Evolutionary conservation across 2,329 filamentous ascomycete species (phyloP), one percentile per base, ranked within the genome.

Genomic region (Calonectria pseudoturangicola): DNA sequence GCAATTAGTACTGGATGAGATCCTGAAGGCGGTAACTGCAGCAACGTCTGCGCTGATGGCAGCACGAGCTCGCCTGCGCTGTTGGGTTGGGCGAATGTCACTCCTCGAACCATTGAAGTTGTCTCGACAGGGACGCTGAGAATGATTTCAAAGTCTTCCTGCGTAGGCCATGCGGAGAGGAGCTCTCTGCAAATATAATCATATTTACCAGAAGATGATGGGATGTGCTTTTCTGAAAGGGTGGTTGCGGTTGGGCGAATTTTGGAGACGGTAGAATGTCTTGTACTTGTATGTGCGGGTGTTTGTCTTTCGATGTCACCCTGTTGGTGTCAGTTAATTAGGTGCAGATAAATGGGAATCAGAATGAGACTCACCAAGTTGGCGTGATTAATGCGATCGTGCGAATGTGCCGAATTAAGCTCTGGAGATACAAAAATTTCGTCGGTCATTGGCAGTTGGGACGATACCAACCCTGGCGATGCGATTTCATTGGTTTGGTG

Each of bases 1-100:
- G 87, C 86, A n/a, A 88, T 77, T 1, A 87, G 72, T 0, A 86
- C 82, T 0, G 87, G 86, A 70, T 87, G 85, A 3, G 78, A 75
- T 5, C 75, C 71, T 3, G 66, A 30, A 0, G 73, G 51, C 1
- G 78, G 79, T 3, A 74, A n/a, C 7, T 68, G 51, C 4, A 88
- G 78, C 16, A 87, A 71, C 9, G 79, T 69, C 28, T 68, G 77
- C 18, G 82, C 73, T 21, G 82, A 80, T 48, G 73, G 71, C 72
- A 47, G 18, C 75, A 56, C n/a, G 73, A 66, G 8, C 2, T 36
- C 41, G 13, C 21, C 78, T 43, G 33, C 80, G 72, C 15, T 50
- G 69, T 0, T 81, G 77, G 66, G 80, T 83, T 41, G 70, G n/a
- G n/a, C 28, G n/a, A 30, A 43, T 27, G 39, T 69, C 51, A 81